Percentiles rank a stretch among this genome's conserved stretches.
phyloP scores from a whole-genome alignment of 805 yeast genomes.

The Candida ponderosae region DNA sequence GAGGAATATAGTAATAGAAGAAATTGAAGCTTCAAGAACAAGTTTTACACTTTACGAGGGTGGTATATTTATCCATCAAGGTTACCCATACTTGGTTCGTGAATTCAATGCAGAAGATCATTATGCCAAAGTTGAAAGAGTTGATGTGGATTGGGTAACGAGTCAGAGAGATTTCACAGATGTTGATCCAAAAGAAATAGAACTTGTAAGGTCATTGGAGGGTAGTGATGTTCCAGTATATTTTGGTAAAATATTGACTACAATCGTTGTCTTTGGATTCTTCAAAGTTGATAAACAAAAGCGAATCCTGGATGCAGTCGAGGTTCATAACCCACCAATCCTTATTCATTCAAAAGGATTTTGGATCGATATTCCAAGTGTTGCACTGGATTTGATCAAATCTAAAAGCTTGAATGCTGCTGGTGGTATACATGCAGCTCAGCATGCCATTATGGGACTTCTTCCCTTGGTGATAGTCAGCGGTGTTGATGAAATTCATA shows the following conservation, averaged over 20 bases:
- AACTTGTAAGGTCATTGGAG: constrained; percentile 47
- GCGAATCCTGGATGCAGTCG: constrained; percentile 87
- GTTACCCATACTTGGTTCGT: constrained; percentile 77
- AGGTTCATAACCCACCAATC: constrained; percentile 84
- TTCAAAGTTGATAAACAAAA: constrained; percentile 75
- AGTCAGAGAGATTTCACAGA: constrained; percentile 88
- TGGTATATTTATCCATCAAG: constrained; percentile 91
- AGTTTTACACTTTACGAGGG: constrained; percentile 89
- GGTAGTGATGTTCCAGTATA: constrained; percentile 53
- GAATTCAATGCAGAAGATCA: constrained; percentile 76
- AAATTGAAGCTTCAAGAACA: constrained; percentile 81
- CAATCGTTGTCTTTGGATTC: constrained; percentile 82
- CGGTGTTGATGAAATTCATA: constrained; percentile 69
- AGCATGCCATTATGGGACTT: constrained; percentile 79
- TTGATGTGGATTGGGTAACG: constrained; percentile 91
- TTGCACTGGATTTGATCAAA: constrained; percentile 51
- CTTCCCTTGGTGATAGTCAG: constrained; percentile 68
- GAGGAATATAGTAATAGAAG: constrained; percentile 75
- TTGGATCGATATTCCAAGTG: constrained; percentile 80
- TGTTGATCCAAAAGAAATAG: constrained; percentile 78
- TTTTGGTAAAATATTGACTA: constrained; percentile 67
- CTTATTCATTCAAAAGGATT: constrained; percentile 65
- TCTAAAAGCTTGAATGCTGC: constrained; percentile 61
- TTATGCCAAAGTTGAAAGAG: constrained; percentile 80
- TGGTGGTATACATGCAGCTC: constrained; percentile 95